phyloP scores from a whole-genome alignment of 2,329 filamentous ascomycete genomes.

The Hypoxylon sp. region DNA sequence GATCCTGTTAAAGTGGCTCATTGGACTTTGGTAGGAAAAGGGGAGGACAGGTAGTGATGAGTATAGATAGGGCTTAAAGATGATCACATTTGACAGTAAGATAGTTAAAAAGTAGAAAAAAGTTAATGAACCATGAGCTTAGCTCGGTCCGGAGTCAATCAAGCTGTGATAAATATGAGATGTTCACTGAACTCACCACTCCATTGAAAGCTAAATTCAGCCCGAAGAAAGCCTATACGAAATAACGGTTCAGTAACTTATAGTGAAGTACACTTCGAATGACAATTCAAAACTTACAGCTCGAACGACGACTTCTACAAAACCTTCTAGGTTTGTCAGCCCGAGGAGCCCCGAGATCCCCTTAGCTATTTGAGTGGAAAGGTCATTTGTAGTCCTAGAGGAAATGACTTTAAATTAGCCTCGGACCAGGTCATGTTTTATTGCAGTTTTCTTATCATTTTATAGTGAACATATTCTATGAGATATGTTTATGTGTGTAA shows the following conservation, averaged over 20 bases:
- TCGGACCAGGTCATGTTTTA: not conserved
- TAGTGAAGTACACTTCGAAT: not conserved
- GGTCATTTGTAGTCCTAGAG: conserved; percentile 68
- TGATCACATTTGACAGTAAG: not conserved
- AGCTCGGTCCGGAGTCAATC: too few species aligned
- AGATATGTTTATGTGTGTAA: not conserved
- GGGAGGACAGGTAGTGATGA: not conserved
- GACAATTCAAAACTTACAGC: conserved; percentile 59
- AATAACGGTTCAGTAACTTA: not conserved
- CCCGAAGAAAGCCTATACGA: conserved; percentile 76
- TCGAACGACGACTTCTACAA: conserved; percentile 66
- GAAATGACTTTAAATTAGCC: conserved; percentile 16
- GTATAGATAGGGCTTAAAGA: not conserved
- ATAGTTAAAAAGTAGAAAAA: too few species aligned
- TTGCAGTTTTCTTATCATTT: not conserved
- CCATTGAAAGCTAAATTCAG: conserved; percentile 83
- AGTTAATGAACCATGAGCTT: too few species aligned
- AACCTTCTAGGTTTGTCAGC: conserved; percentile 58
- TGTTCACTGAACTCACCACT: conserved; percentile 63
- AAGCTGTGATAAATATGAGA: not conserved
- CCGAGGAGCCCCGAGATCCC: conserved; percentile 62
- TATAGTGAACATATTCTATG: not conserved
- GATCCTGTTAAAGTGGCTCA: conserved; percentile 13
- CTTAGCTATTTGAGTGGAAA: conserved; percentile 65
- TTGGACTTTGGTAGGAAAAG: not conserved